Percentiles rank a stretch among this genome's conserved stretches.
Conservation (phyloP, 768 basidiomycete species). For the Boletellus sp. region DNA sequence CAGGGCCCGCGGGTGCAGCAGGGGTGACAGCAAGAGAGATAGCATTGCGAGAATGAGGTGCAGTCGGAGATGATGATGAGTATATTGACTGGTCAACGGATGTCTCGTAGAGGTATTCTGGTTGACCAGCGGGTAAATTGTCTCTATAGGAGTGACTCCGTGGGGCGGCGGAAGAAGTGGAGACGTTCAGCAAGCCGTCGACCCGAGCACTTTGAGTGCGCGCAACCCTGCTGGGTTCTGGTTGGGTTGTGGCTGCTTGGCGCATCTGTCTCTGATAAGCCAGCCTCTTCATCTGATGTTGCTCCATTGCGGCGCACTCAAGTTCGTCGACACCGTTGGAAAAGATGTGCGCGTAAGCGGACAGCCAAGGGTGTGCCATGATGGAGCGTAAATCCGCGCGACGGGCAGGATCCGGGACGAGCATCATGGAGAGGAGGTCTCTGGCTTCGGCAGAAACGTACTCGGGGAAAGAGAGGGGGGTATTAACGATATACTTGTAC, state of each 20-base stretch:
- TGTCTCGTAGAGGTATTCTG: constrained; percentile 74
- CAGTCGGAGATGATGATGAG: constrained; percentile 33
- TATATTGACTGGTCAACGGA: constrained; percentile 55
- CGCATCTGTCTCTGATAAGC: constrained; percentile 82
- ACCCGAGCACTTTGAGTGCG: constrained; percentile 57
- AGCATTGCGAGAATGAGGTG: constrained; percentile 38
- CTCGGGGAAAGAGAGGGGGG: constrained; percentile 94
- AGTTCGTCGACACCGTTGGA: constrained; percentile 71
- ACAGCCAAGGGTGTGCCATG: constrained; percentile 88
- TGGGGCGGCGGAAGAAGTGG: constrained; percentile 31
- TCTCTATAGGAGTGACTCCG: constrained; percentile 48
- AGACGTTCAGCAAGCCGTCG: constrained; percentile 38
- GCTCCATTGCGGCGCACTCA: constrained; percentile 76
- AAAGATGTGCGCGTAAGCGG: constrained; percentile 48
- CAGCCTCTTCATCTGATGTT: constrained; percentile 78
- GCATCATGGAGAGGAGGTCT: constrained; percentile 84
- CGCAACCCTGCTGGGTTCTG: constrained; percentile 32
- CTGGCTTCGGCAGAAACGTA: constrained; percentile 84
- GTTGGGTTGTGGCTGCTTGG: constrained; percentile 38
- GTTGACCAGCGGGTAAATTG: constrained; percentile 44
- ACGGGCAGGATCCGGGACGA: constrained; percentile 84
- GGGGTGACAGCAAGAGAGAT: constrained; percentile 42
- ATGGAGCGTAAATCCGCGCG: constrained; percentile 74
- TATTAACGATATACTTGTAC: constrained; percentile 98
- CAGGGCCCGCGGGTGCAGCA: constrained; percentile 36